These are phyloP conservation scores for Peniophora sp. DNA, from an alignment of 1,284 basidiomycete genomes.

Conservation along the genomic window DNA sequence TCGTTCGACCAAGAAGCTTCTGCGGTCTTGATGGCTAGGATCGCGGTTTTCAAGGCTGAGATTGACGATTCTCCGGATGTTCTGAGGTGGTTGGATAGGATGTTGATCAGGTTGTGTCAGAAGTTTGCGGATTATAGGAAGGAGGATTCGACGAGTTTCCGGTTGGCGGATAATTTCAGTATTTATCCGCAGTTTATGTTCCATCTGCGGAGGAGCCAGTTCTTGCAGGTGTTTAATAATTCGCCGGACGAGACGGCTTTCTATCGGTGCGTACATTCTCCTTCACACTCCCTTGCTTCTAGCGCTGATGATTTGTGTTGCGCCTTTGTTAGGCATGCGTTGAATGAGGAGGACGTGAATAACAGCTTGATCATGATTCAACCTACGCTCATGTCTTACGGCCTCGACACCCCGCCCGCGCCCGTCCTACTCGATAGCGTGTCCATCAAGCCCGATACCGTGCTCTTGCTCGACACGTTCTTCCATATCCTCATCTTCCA, in stretches of 20 bases:
- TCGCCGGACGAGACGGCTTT: conserved; percentile 99
- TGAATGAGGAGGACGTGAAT: conserved; percentile 98
- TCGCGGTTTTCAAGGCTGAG: conserved; percentile 99
- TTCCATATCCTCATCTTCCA: conserved; percentile 99
- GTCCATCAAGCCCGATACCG: conserved; percentile 95
- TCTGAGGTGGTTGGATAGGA: conserved; percentile 94
- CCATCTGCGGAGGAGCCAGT: conserved; percentile 95
- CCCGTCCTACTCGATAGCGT: conserved; percentile 96
- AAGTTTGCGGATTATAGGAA: conserved; percentile 99
- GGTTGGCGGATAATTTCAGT: conserved; percentile 91
- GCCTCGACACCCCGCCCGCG: conserved; percentile 84
- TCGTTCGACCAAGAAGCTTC: conserved; percentile 99
- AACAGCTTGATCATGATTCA: conserved; percentile 99
- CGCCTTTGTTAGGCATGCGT: conserved; percentile 89
- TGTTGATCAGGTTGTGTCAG: conserved; percentile 98
- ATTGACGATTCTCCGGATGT: conserved; percentile 99
- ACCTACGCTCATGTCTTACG: conserved; percentile 98
- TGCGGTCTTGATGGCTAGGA: conserved; percentile 97
- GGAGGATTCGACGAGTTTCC: conserved; percentile 94
- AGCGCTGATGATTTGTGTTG: conserved; percentile 6
- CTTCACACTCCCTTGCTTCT: not conserved
- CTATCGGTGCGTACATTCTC: conserved; percentile 65
- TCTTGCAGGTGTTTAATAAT: conserved; percentile 99
- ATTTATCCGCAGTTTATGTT: conserved; percentile 99
- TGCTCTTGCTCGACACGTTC: conserved; percentile 98